Evolutionary conservation across 768 basidiomycete genomes (phyloP).

Genomic region (Mycena floridula): DNA sequence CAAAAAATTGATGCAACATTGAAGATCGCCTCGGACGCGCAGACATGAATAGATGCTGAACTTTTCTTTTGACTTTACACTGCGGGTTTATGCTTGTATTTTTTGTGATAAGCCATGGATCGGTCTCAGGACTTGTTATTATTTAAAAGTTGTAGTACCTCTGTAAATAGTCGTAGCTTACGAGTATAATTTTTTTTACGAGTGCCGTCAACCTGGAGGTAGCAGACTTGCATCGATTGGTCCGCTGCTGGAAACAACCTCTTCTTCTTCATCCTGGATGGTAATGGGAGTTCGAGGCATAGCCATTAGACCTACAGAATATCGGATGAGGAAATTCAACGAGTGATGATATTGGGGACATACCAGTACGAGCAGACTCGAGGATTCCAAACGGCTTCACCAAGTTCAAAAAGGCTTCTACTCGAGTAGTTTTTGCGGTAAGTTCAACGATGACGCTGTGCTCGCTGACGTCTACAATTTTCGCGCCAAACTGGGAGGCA

Average conservation of each 20-base stretch:
- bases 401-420: slow-evolving; percentile 88
- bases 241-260: slow-evolving; percentile 38
- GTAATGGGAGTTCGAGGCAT: slow-evolving; percentile 95
- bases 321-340: slow-evolving; percentile 2
- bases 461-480: slow-evolving; percentile 92
- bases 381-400: slow-evolving; percentile 94
- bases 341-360: slow-evolving; percentile 16
- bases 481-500: slow-evolving; percentile 83
- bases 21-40: background rate
- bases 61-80: background rate
- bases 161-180: background rate
- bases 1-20: slow-evolving; percentile 29
- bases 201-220: slow-evolving; percentile 72
- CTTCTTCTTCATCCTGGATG: slow-evolving; percentile 53
- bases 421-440: slow-evolving; percentile 85
- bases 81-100: background rate
- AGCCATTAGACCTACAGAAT: slow-evolving; percentile 95
- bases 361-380: slow-evolving; percentile 92
- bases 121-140: background rate
- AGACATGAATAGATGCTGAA: background rate
- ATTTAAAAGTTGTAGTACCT: background rate
- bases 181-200: background rate
- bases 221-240: slow-evolving; percentile 87
- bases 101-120: background rate
- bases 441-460: slow-evolving; percentile 94